A percentile compares a stretch with the other conserved stretches of the same genome.
Conservation (phyloP, 768 basidiomycete species). For the Suillus hirtellus region DNA sequence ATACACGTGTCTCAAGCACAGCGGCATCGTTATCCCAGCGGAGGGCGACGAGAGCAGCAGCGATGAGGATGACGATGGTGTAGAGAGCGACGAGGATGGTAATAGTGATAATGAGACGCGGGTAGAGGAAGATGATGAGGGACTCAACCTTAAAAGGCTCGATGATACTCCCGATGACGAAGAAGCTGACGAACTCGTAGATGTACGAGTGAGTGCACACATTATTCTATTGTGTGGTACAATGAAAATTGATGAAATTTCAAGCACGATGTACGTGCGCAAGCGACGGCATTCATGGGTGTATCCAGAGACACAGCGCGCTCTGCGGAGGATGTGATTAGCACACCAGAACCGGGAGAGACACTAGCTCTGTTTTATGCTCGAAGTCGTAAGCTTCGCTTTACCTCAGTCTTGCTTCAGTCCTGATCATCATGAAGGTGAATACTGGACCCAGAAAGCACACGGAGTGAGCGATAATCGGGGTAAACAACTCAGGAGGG, state of each 20-base stretch:
- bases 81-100: constrained; percentile 54
- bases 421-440: constrained; percentile 42
- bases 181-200: constrained; percentile 18
- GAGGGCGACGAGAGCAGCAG: constrained; percentile 64
- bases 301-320: constrained; percentile 53
- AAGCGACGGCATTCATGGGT: constrained; percentile 60
- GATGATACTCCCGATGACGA: constrained; percentile 16
- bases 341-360: constrained; percentile 84
- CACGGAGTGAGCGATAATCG: constrained; percentile 56
- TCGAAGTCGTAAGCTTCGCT: constrained; percentile 59
- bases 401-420: background rate
- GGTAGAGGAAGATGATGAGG: constrained; percentile 16
- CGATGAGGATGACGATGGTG: constrained; percentile 58
- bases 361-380: constrained; percentile 82
- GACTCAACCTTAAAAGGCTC: background rate
- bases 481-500: constrained; percentile 76
- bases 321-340: constrained; percentile 68
- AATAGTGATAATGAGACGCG: constrained; percentile 36
- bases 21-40: constrained; percentile 58
- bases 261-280: constrained; percentile 37
- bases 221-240: constrained; percentile 8
- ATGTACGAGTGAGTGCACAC: constrained; percentile 22
- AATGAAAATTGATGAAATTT: background rate
- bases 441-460: constrained; percentile 81
- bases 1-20: constrained; percentile 71